These are phyloP conservation scores for Thinopyrum obtusiflorum DNA, from an alignment of 202 grass and related monocot species.

Conservation along the genomic window DNA sequence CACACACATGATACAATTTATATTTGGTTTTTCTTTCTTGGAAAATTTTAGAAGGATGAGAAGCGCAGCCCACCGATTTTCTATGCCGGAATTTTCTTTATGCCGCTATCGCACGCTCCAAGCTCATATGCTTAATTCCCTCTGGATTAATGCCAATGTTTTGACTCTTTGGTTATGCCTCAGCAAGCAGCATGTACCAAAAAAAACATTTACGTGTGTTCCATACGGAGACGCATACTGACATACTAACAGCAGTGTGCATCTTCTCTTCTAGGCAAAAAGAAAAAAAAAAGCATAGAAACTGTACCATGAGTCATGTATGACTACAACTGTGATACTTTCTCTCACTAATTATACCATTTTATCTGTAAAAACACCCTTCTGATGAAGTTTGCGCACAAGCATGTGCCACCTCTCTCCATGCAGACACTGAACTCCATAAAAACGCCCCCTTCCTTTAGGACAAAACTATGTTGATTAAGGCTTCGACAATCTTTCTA, in stretches of 20 bases:
- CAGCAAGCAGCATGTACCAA: not conserved
- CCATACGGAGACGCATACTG: not conserved
- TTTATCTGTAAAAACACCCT: not conserved
- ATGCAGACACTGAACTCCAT: not conserved
- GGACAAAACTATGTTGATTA: not conserved
- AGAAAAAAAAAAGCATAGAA: not conserved
- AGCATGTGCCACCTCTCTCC: not conserved
- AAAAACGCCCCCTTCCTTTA: not conserved
- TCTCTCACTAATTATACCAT: not conserved
- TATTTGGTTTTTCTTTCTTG: not conserved
- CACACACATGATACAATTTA: not conserved
- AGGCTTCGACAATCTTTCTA: not conserved
- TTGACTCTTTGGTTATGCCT: not conserved
- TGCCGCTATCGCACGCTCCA: not conserved
- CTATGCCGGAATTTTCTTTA: not conserved
- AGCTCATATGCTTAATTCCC: not conserved
- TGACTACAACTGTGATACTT: not conserved
- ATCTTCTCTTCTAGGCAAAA: not conserved
- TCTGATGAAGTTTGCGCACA: not conserved
- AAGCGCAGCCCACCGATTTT: not conserved
- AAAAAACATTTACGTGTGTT: not conserved
- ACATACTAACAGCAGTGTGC: not conserved
- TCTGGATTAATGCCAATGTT: not conserved
- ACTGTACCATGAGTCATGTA: not conserved
- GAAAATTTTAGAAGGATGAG: not conserved